Evolutionary conservation across 805 yeast genomes (phyloP), one percentile per base, ranked within the genome.

Genomic region (Torulaspora gathmanii): DNA sequence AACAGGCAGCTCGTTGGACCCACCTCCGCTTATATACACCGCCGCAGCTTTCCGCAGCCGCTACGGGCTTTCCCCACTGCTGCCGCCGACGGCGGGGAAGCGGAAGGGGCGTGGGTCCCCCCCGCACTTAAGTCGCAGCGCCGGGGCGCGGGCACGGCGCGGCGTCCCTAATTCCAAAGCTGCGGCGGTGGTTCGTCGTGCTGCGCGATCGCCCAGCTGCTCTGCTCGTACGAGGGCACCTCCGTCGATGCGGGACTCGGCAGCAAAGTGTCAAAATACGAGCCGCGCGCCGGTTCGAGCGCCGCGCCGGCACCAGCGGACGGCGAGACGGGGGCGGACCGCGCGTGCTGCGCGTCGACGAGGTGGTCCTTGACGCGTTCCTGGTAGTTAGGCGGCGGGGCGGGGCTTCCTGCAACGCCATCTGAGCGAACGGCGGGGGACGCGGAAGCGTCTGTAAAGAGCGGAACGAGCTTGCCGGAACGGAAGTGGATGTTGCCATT

Each of bases 401-500:
- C 19, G 20, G 41, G 46, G 19, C 27, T 39, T n/a, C 29, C 27
- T n/a, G 44, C 35, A 15, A 26, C 45, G 33, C 42, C 40, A 10
- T 22, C 25, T 22, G 25, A 10, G 25, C 25, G 25, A 7, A 40
- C 41, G 28, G 49, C 17, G 34, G 39, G 37, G 38, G 46, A 22
- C 22, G 47, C 19, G 30, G 29, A 3, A 37, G 39, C 35, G 28
- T 26, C 39, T 10, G 43, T 33, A 33, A 68, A 67, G 17, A 68
- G 55, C 17, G 60, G 46, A 4, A 55, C 62, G 19, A 65, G 59
- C 35, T 68, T 67, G 9, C 68, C 70, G 9, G 69, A 58, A 25
- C 73, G 54, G 55, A 70, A 70, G 52, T 70, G 74, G n/a, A 69
- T 63, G 50, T 63, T 65, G 2, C 73, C 73, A 20, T 61, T 56